Base-by-base conservation (phyloP, 2,329 filamentous ascomycete genomes). In the Monosporascus sp. region DNA sequence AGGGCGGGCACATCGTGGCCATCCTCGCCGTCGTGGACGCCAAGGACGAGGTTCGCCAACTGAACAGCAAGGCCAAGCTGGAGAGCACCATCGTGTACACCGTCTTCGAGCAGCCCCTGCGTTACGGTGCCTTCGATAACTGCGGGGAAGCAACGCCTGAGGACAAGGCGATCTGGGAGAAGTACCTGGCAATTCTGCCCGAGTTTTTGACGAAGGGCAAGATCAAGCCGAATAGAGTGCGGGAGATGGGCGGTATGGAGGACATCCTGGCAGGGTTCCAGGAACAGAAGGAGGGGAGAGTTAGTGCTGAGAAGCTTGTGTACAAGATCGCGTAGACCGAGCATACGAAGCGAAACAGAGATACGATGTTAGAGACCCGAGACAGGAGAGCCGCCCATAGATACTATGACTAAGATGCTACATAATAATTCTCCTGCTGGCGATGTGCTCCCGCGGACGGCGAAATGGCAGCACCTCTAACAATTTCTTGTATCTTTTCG, bases 1-100 rank as follows among this genome's bases (percentile, higher is more conserved):
- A 68, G 52, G 67, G 67, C 9, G 66, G 67, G 1, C 60, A 65
- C 28, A 22, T 66, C 14, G 44, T 66, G 37, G 55, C 55, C 26
- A 57, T 65, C 14, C 58, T 66, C 20, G 59, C 64, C 2, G 59
- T 63, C 24, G 60, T 58, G 22, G 52, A 51, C 28, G 37, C 54
- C 1, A 55, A 60, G 11, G 54, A 62, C 5, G 49, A 57, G 17
- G 45, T 50, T n/a, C 61, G 57, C 11, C n/a, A 18, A 14, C 17
- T 43, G 17, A 57, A 62, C 43, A 51, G 48, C n/a, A 67, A 68
- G 49, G 61, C 65, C 20, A 62, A 55, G 48, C 44, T 67, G n/a
- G 67, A 70, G 51, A 63, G 59, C 51, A 70, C 67, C 11, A 64
- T 68, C 28, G 65, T 63, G 11, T 68, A 69, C 49, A 68, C 63